phyloP scores from a whole-genome alignment of 225 moss, liverwort and hornwort species.

The Climacium dendroides region DNA sequence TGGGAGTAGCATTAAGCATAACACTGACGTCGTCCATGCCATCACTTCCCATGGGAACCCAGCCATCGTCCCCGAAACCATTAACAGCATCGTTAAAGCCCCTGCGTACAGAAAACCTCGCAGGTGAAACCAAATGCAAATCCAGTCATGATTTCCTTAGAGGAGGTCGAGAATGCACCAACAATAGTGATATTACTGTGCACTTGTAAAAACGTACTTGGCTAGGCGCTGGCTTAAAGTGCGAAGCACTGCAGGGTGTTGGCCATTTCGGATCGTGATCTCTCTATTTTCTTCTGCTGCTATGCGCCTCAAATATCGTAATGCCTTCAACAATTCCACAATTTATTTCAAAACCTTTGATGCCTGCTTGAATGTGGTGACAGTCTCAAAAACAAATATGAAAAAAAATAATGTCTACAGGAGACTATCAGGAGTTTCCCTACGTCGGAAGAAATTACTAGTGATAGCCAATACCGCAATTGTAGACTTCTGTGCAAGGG shows the following conservation, averaged over 20 bases:
- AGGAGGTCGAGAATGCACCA: not conserved
- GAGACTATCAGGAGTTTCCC: not conserved
- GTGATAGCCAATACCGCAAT: conserved; percentile 43
- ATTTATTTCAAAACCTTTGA: not conserved
- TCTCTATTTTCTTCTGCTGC: conserved; percentile 72
- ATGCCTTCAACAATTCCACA: conserved; percentile 43
- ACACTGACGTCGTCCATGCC: conserved; percentile 95
- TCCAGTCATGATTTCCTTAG: not conserved
- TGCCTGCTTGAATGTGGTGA: not conserved
- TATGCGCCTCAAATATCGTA: conserved; percentile 70
- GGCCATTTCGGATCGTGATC: conserved; percentile 58
- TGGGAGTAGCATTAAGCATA: conserved; percentile 62
- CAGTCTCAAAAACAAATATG: not conserved
- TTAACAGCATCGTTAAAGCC: conserved; percentile 97
- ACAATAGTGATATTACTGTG: not conserved
- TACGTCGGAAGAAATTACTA: not conserved
- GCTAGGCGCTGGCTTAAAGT: conserved; percentile 85
- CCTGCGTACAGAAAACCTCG: conserved; percentile 22
- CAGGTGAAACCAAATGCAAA: not conserved
- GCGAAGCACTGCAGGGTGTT: conserved; percentile 82
- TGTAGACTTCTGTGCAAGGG: conserved; percentile 89
- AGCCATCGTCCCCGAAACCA: conserved; percentile 88
- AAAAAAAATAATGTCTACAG: not conserved
- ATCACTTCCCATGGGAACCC: conserved; percentile 68
- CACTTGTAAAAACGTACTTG: conserved; percentile 25